Conservation (phyloP, 225 moss, liverwort and hornwort genomes). For the Polytrichum formosum region DNA sequence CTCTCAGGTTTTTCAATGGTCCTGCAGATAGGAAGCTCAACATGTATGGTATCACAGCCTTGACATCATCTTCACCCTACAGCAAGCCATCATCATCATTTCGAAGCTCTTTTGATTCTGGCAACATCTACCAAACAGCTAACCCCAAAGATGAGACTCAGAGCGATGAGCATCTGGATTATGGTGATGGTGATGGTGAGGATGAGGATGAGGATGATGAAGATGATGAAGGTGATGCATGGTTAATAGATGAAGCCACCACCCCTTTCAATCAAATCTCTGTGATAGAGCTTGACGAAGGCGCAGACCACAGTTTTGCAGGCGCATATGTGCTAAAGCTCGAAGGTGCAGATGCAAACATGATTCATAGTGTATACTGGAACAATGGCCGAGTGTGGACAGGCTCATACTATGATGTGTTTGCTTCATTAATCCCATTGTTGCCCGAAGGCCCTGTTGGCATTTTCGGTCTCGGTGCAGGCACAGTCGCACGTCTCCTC, state of each 20-base stretch:
- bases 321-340: slow-evolving; percentile 57
- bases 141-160: not conserved
- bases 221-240: slow-evolving; percentile 40
- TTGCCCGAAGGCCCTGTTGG: slow-evolving; percentile 45
- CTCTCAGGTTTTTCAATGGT: not conserved
- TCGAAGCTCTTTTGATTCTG: slow-evolving; percentile 2
- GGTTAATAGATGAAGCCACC: slow-evolving; percentile 44
- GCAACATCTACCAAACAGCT: not conserved
- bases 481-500: slow-evolving; percentile 53
- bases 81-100: not conserved
- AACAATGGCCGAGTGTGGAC: slow-evolving; percentile 48
- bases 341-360: slow-evolving; percentile 32
- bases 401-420: slow-evolving; percentile 41
- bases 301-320: slow-evolving; percentile 44
- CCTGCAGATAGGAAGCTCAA: slow-evolving; percentile 3
- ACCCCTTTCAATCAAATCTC: slow-evolving; percentile 50
- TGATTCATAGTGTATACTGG: slow-evolving; percentile 54
- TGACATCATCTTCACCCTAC: not conserved
- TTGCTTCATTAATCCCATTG: slow-evolving; percentile 48
- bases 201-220: slow-evolving; percentile 14
- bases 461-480: slow-evolving; percentile 47
- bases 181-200: not conserved
- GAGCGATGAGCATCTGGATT: not conserved
- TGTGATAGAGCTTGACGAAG: slow-evolving; percentile 45
- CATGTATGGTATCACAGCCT: not conserved